phyloP scores from a whole-genome alignment of 2,329 filamentous ascomycete species.

The Paracoccidioides brasiliensis region DNA sequence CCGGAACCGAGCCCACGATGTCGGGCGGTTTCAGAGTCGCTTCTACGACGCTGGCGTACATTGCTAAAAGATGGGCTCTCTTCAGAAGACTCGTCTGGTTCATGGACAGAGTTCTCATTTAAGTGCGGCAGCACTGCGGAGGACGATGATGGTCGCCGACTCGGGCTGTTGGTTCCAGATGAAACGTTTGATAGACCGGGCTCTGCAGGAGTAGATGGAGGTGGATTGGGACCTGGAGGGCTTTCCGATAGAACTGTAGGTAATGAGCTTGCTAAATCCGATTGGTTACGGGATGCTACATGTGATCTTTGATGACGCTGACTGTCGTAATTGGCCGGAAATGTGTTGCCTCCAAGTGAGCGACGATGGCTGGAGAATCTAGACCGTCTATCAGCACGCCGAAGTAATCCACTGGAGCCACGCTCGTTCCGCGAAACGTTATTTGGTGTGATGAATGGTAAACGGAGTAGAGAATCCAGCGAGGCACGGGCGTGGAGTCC shows the following conservation, averaged over 20 bases:
- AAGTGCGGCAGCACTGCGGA: slow-evolving; percentile 32
- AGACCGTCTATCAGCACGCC: slow-evolving; percentile 42
- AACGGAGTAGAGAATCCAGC: slow-evolving; percentile 33
- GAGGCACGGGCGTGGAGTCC: slow-evolving; percentile 21
- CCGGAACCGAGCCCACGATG: slow-evolving; percentile 47
- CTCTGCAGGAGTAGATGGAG: slow-evolving; percentile 51
- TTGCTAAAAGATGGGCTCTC: slow-evolving; percentile 30
- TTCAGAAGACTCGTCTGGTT: slow-evolving; percentile 28
- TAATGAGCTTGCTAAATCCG: slow-evolving; percentile 23
- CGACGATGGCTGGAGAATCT: slow-evolving; percentile 42
- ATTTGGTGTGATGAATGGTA: slow-evolving; percentile 33
- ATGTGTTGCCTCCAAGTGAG: slow-evolving; percentile 40
- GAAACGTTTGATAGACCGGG: slow-evolving; percentile 42
- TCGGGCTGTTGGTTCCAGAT: slow-evolving; percentile 40
- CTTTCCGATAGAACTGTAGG: slow-evolving; percentile 40
- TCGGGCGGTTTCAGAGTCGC: slow-evolving; percentile 45
- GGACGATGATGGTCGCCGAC: slow-evolving; percentile 35
- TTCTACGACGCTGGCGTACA: slow-evolving; percentile 42
- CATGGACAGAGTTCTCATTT: slow-evolving; percentile 25
- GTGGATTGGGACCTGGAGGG: slow-evolving; percentile 45
- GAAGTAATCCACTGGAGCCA: slow-evolving; percentile 37
- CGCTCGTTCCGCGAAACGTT: slow-evolving; percentile 30
- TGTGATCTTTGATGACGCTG: slow-evolving; percentile 39
- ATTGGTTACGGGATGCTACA: slow-evolving; percentile 18
- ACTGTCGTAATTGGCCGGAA: slow-evolving; percentile 39